Conservation (phyloP, 352 stramenopile species). For the Phytophthora podocarpi region DNA sequence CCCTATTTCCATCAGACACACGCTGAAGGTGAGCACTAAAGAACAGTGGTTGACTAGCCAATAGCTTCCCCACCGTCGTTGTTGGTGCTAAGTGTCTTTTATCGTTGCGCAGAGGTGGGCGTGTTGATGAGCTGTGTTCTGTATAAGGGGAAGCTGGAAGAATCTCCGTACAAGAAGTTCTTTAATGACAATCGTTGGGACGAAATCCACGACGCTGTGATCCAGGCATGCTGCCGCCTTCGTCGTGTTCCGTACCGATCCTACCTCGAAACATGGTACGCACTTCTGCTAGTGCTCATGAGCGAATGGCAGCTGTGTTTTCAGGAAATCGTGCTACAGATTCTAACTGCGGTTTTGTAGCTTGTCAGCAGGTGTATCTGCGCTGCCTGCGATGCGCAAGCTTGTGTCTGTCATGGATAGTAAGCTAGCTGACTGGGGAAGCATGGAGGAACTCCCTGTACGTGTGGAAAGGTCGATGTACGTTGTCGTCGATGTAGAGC, state of each 20-base stretch:
- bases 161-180: slow-evolving; percentile 83
- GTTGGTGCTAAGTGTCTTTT: neutral
- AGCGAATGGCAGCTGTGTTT: no score
- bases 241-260: slow-evolving; percentile 70
- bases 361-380: slow-evolving; percentile 70
- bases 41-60: neutral
- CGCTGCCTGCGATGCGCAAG: slow-evolving; percentile 80
- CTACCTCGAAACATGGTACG: slow-evolving; percentile 78
- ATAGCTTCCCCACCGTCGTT: neutral
- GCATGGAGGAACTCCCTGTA: slow-evolving; percentile 77
- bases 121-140: slow-evolving; percentile 84
- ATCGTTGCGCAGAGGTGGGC: slow-evolving; percentile 54
- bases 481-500: neutral
- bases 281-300: no score
- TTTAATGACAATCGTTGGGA: slow-evolving; percentile 75
- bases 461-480: neutral
- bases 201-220: slow-evolving; percentile 70
- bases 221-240: slow-evolving; percentile 76
- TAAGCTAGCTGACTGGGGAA: slow-evolving; percentile 77
- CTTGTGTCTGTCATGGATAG: slow-evolving; percentile 79
- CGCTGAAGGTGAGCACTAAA: slow-evolving; percentile 42
- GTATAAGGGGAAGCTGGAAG: slow-evolving; percentile 71
- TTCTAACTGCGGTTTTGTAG: slow-evolving; percentile 36
- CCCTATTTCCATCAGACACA: slow-evolving; percentile 66
- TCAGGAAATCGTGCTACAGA: neutral